phyloP scores from a whole-genome alignment of 495 filamentous ascomycete genomes.

The Filosporella fistucella region DNA sequence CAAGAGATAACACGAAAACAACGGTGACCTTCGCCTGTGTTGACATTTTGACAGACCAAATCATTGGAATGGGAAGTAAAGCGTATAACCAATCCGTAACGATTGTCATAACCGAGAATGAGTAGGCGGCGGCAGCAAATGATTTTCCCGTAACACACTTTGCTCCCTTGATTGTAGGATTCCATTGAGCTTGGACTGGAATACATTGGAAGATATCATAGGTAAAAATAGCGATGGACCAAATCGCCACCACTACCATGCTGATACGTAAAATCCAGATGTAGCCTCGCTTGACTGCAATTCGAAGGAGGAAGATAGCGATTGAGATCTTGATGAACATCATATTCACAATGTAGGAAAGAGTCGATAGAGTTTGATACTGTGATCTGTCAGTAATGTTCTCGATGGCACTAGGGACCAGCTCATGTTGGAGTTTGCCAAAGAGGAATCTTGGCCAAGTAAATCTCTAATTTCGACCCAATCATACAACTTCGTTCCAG shows the following conservation, averaged over 20 bases:
- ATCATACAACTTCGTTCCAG: too few species aligned
- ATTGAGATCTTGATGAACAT: slow-evolving; percentile 42
- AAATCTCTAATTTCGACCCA: too few species aligned
- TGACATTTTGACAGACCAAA: slow-evolving; percentile 33
- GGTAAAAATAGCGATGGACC: slow-evolving; percentile 33
- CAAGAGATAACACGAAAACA: slow-evolving; percentile 31
- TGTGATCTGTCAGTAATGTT: slow-evolving; percentile 8
- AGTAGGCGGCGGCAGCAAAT: slow-evolving; percentile 34
- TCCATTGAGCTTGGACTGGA: slow-evolving; percentile 32
- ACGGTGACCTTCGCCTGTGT: slow-evolving; percentile 33
- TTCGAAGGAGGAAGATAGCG: slow-evolving; percentile 36
- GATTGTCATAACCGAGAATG: slow-evolving; percentile 35
- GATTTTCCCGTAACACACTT: slow-evolving; percentile 29
- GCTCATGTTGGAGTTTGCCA: too few species aligned
- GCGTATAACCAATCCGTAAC: slow-evolving; percentile 38
- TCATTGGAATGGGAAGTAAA: slow-evolving; percentile 36
- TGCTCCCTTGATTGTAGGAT: slow-evolving; percentile 28
- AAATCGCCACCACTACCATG: slow-evolving; percentile 30
- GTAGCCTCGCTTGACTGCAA: slow-evolving; percentile 30
- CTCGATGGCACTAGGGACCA: too few species aligned
- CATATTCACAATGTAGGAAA: slow-evolving; percentile 35
- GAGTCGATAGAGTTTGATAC: slow-evolving; percentile 35
- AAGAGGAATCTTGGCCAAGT: too few species aligned
- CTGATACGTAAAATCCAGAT: slow-evolving; percentile 30
- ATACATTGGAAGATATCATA: slow-evolving; percentile 32